Conservation (phyloP, 176 grass and related monocot species). For the bread wheat (Triticum aestivum) region IWGSC_CS_RefSeq_v2.1 NC_057812.1:67934910-67935409, state of each 20-base stretch:
- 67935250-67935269: neutral
- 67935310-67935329: constrained; percentile 57
- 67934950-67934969: constrained; percentile 74
- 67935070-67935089: constrained; percentile 54
- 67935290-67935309: constrained; percentile 59
- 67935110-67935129: constrained; percentile 40
- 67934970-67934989: constrained; percentile 59
- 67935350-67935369: constrained; percentile 78
- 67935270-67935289: constrained; percentile 67
- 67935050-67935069: constrained; percentile 59
- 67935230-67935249: neutral
- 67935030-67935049: constrained; percentile 76
- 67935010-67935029: constrained; percentile 90
- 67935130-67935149: constrained; percentile 58
- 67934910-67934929: constrained; percentile 44
- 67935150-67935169: constrained; percentile 54
- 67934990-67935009: constrained; percentile 72
- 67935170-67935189: neutral
- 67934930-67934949: constrained; percentile 68
- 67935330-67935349: constrained; percentile 62
- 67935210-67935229: neutral
- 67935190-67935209: constrained; percentile 2
- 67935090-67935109: constrained; percentile 58
- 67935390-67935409: constrained; percentile 77
- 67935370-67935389: constrained; percentile 68